A percentile compares a stretch with the other conserved stretches of the same genome.
Evolutionary conservation across 495 filamentous ascomycete species (phyloP).

Genomic region (Clavariopsis aquatica): DNA sequence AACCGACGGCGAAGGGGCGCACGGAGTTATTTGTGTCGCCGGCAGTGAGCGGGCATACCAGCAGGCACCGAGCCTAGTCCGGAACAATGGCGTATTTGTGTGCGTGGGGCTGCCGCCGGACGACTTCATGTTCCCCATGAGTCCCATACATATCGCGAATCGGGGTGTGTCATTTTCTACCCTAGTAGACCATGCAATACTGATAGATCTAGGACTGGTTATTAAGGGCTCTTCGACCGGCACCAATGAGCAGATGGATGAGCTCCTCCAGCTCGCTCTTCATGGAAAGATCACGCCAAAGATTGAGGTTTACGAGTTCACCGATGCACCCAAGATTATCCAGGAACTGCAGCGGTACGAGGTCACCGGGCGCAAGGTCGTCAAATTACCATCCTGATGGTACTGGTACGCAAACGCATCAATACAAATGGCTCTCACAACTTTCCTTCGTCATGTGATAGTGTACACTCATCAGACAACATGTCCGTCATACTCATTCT

Average conservation of each 20-base stretch:
- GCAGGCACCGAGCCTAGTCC: constrained; percentile 19
- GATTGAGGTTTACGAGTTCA: constrained; percentile 36
- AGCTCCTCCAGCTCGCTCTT: constrained; percentile 28
- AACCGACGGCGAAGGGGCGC: constrained; percentile 32
- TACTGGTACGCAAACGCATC: background rate
- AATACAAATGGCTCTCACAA: background rate
- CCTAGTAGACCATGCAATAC: background rate
- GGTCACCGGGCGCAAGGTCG: constrained; percentile 32
- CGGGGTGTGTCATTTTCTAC: constrained; percentile 6
- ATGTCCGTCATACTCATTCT: background rate
- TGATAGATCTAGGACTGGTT: constrained; percentile 25
- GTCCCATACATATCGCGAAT: constrained; percentile 32
- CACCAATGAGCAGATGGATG: constrained; percentile 30
- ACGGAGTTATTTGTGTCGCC: constrained; percentile 31
- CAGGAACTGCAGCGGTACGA: constrained; percentile 32
- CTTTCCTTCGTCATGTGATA: no score
- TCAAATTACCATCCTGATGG: constrained; percentile 21
- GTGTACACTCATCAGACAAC: background rate
- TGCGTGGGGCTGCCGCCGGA: constrained; percentile 31
- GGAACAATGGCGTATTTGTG: constrained; percentile 34
- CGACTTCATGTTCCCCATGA: constrained; percentile 35
- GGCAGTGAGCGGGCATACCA: no score
- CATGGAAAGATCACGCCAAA: constrained; percentile 32
- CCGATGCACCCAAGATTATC: constrained; percentile 28
- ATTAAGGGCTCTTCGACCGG: constrained; percentile 35